Conservation (phyloP, 495 filamentous ascomycete genomes). For the Talaromyces nanjingensis region DNA sequence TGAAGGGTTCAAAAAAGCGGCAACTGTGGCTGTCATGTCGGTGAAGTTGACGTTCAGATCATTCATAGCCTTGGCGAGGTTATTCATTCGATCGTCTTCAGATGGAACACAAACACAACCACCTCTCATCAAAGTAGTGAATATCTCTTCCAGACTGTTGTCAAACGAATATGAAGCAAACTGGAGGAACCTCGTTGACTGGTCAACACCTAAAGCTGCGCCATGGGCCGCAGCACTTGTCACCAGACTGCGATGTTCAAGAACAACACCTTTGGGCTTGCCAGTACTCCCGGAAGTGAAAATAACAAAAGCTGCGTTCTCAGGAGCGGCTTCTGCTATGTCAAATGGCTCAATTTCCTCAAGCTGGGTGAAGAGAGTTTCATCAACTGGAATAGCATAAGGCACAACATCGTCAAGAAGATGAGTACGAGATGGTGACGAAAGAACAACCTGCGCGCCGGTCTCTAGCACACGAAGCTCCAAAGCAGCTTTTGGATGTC, state of each 20-base stretch:
- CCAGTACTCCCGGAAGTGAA: conserved; percentile 43
- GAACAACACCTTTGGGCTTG: conserved; percentile 32
- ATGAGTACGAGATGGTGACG: conserved; percentile 30
- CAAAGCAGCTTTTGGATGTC: conserved; percentile 18
- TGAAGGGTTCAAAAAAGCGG: conserved; percentile 11
- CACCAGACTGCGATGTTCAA: conserved; percentile 29
- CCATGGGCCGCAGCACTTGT: conserved; percentile 34
- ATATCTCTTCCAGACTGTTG: conserved; percentile 31
- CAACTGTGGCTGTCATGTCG: conserved; percentile 29
- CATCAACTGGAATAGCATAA: conserved; percentile 33
- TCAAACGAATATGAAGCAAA: conserved; percentile 43
- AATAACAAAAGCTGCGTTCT: conserved; percentile 41
- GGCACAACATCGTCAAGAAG: conserved; percentile 30
- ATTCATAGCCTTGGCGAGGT: conserved; percentile 28
- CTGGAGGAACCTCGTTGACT: conserved; percentile 51
- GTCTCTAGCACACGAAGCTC: conserved; percentile 34
- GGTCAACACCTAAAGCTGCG: conserved; percentile 34
- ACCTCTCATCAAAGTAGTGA: conserved; percentile 32
- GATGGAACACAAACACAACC: conserved; percentile 40
- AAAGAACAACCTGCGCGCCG: conserved; percentile 33
- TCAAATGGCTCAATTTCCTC: conserved; percentile 13
- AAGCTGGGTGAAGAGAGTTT: conserved; percentile 32
- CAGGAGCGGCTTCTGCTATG: conserved; percentile 14
- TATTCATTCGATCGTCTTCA: conserved; percentile 20
- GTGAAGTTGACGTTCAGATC: conserved; percentile 24